Base-by-base conservation (phyloP, 192 early-diverging fungal species). In the Coemansia sp. region DNA sequence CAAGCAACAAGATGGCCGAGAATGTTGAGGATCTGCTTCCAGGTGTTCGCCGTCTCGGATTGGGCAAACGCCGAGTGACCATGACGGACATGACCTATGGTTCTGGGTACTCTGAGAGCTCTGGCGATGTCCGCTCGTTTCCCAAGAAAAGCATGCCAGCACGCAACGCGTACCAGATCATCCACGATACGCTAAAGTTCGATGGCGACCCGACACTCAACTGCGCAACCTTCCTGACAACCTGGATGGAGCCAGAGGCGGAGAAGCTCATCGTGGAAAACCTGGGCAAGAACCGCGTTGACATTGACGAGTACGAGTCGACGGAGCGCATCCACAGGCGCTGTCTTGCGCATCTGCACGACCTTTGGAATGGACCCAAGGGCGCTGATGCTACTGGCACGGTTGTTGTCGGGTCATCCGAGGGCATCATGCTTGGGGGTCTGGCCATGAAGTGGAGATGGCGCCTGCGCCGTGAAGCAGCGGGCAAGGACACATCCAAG, bases 171-270 rank as follows among this genome's bases (percentile, higher is more conserved):
- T 92, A 91, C 76, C 91, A 90, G 75, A 67, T 92, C 50, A 86
- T 92, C 71, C 88, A 91, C 64, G 91, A 92, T 70, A 85, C 90
- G 70, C 77, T 92, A 3, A 85, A 87, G 76, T 81, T 94, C 44
- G 93, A 95, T 64, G 90, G 91, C 48, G 89, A 89, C 49, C 93
- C 93, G 44, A 79, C 80, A 56, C 82, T 90, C 64, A 94, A 93
- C 83, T 79, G 92, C 68, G 91, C 91, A 1, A 87, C 87, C 39
- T 93, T 90, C 75, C 91, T 95, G 26, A 91, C 91, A 9, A 90
- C 89, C 15, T 90, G 86, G 80, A 93, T 92, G 91, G 92, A 95
- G 67, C 86, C 86, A 1, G 90, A 94, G 74, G 92, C 92, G 10
- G 87, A 93, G 19, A 87, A 89, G 67, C 84, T 94, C 59, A 93